Conservation (phyloP, 164 flowering plant genomes). For the Magnolia kwangsiensis region DNA sequence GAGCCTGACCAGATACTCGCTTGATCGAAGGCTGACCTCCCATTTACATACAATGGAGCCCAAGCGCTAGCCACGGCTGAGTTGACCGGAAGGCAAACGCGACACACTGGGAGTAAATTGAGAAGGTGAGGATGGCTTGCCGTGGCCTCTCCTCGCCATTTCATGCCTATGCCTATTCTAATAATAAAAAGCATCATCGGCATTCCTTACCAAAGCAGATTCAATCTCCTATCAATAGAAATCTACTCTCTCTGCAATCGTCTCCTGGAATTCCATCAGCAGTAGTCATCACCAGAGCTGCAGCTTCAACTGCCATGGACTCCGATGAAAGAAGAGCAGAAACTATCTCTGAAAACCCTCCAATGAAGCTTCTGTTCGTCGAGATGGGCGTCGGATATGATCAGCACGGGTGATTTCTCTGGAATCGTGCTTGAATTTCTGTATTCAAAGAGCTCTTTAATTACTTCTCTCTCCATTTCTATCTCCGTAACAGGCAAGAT, state of each 20-base stretch:
- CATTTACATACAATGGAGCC: no score
- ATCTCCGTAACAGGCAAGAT: conserved; percentile 57
- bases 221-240: background rate
- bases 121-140: conserved; percentile 1
- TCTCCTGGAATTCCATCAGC: background rate
- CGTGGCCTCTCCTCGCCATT: background rate
- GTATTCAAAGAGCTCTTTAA: background rate
- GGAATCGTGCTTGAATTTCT: background rate
- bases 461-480: background rate
- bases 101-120: background rate
- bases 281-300: background rate
- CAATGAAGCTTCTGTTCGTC: conserved; percentile 72
- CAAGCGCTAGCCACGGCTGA: no score
- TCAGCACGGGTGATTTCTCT: conserved; percentile 69
- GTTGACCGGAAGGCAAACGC: no score
- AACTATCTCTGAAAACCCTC: background rate
- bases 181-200: background rate
- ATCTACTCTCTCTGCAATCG: background rate
- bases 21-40: no score
- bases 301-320: background rate
- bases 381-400: conserved; percentile 99
- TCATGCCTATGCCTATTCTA: background rate
- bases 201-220: background rate
- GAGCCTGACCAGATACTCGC: no score
- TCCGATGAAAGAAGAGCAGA: background rate